Base-by-base conservation (phyloP, 257 asterid genomes). In the Datura wrightii region DNA sequence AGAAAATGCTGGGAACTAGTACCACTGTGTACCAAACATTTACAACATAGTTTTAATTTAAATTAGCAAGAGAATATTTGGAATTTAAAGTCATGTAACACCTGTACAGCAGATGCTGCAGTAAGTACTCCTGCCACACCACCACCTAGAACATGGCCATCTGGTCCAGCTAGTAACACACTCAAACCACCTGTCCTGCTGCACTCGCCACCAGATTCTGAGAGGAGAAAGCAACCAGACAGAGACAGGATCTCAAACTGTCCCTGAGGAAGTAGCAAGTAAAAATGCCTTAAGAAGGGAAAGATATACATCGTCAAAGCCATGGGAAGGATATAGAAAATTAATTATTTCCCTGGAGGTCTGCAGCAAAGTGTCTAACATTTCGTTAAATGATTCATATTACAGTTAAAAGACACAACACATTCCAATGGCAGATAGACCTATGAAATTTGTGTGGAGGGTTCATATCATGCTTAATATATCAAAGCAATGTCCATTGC, bases 211-310 rank as follows among this genome's bases (percentile, higher is more conserved):
- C 83, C 83, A 59, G 46, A 31, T 78, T 84, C 86, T 11, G 86
- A 74, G 63, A 39, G 83, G 18, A 76, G 44, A 76, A 84, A 84
- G 76, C 58, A 63, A 31, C 86, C 86, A 78, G 86, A 84, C 14
- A 84, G 83, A 58, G 86, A 78, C 37, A 84, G 83, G 83, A 84
- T 84, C 76, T 84, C 86, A 52, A 84, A 84, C 59, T 81, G 86
- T 50, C 86, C 86, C 86, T 84, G 86, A 37, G 56, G 10, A 84
- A 83, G 66, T 52, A 76, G 63, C 46, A 76, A 76, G 42, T 16
- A 76, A 50, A 31, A 31, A 48, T 1, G 6, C 41, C 42, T 74
- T 74, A 2, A 50, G 82, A 76, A 52, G 13, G 82, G 82, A 50
- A 76, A 39, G 48, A 48, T n/a, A 76, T 13, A 76, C 46, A 50